Evolutionary conservation across 73 alveolate genomes (phyloP).

Genomic region (Paramecium sonneborni): DNA sequence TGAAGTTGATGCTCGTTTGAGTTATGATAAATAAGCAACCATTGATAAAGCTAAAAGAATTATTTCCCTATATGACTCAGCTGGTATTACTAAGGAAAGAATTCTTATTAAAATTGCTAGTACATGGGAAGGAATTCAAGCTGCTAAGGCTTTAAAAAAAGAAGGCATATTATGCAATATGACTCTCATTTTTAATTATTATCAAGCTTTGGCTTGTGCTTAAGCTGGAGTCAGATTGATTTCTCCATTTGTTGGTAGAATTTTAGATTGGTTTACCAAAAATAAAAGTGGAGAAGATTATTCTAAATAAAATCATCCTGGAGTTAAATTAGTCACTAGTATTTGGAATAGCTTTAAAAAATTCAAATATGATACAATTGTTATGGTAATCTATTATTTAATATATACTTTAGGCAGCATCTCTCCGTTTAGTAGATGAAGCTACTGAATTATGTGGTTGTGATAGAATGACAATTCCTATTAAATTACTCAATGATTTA

Average conservation of each 20-base stretch:
- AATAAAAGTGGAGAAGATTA: constrained; percentile 69
- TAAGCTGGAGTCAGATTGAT: constrained; percentile 82
- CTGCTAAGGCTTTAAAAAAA: constrained; percentile 74
- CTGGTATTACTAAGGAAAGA: constrained; percentile 74
- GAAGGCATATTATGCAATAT: constrained; percentile 78
- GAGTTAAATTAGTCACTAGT: constrained; percentile 71
- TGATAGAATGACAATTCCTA: constrained; percentile 83
- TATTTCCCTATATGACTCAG: constrained; percentile 65
- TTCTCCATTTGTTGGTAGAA: constrained; percentile 87
- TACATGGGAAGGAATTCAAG: constrained; percentile 89
- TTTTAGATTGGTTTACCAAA: constrained; percentile 75
- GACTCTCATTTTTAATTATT: constrained; percentile 75
- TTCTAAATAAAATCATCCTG: constrained; percentile 75
- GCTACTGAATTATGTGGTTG: constrained; percentile 78
- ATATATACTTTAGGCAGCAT: constrained; percentile 58
- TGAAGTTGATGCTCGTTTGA: constrained; percentile 84
- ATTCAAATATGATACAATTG: constrained; percentile 72
- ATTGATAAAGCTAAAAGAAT: constrained; percentile 57
- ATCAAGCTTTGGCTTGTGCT: constrained; percentile 85
- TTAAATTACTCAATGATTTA: constrained; percentile 76
- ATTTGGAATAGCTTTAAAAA: constrained; percentile 78
- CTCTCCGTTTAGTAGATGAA: constrained; percentile 70
- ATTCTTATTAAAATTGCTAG: constrained; percentile 81
- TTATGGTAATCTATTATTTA: constrained; percentile 70
- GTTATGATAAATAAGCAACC: constrained; percentile 76